Conservation (phyloP, 768 basidiomycete species). For the Calocera cornea region DNA sequence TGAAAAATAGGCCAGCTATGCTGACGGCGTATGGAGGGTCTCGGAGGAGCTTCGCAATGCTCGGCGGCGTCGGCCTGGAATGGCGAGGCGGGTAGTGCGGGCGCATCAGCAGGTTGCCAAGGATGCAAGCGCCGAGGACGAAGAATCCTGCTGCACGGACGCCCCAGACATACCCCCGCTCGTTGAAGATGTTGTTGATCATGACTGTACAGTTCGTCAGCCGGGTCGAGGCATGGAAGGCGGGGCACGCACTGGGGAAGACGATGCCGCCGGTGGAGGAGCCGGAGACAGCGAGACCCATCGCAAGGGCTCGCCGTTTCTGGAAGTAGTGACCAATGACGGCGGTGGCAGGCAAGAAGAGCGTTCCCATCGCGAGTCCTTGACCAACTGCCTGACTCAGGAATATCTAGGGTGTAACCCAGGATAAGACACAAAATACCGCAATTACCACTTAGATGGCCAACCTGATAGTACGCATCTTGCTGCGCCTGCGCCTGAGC, state of each 20-base stretch:
- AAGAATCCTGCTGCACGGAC: constrained; percentile 21
- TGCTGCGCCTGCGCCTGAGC: constrained; percentile 36
- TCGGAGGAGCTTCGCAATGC: neutral
- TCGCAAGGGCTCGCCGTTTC: constrained; percentile 35
- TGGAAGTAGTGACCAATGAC: constrained; percentile 44
- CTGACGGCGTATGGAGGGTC: neutral
- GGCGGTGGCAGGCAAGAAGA: constrained; percentile 36
- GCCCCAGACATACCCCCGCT: constrained; percentile 20
- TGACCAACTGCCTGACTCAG: constrained; percentile 37
- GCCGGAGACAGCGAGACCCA: constrained; percentile 42
- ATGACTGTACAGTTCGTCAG: constrained; percentile 12
- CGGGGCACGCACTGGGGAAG: constrained; percentile 34
- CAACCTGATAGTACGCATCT: constrained; percentile 33
- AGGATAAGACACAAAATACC: neutral
- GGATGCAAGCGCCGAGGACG: constrained; percentile 15
- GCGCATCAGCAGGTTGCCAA: constrained; percentile 19
- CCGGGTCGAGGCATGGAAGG: constrained; percentile 16
- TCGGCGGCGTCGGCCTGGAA: neutral
- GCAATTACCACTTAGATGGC: constrained; percentile 1
- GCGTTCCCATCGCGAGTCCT: constrained; percentile 36
- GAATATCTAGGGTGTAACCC: constrained; percentile 31
- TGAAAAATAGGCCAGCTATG: neutral
- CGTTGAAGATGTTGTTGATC: neutral
- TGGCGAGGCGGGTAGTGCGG: constrained; percentile 19
- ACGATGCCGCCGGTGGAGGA: constrained; percentile 46